Evolutionary conservation across 176 grass and related monocot species (phyloP), one percentile per base, ranked within the genome.

Genomic region (Oryza australiensis): DNA sequence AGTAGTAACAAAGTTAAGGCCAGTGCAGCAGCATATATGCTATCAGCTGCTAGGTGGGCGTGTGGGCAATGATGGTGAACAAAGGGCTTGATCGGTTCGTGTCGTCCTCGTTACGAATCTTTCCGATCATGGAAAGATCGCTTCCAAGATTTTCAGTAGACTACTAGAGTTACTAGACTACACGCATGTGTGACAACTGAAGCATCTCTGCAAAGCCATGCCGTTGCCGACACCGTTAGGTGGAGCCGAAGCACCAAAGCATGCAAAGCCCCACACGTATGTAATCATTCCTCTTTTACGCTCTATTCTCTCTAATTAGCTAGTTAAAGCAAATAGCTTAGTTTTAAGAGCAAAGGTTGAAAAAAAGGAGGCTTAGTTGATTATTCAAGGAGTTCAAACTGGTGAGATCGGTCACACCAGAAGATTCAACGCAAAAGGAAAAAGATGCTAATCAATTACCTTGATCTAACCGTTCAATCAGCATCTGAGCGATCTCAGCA

Each of bases 111-210:
- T 64, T 82, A 90, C 83, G 83, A 78, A 78, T 78, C 83, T 86
- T 66, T 91, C 64, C 81, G 76, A 93, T 97, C 83, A 93, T 87
- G 86, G 87, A 97, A 88, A 91, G 67, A 91, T 93, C 75, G 90
- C 90, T 90, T 93, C 82, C 60, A 89, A 93, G 86, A 75, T 87
- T 80, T 82, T 76, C 85, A 46, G 62, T 20, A 69, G 55, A 24
- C 55, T 24, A 55, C 18, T 55, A 55, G 18, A 33, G 33, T 74
- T 0, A 55, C 18, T 55, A 55, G 18, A 18, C 45, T 74, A 3
- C 51, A 55, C 8, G 41, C 57, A 57, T 70, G 80, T 68, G 83
- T 86, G 75, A 67, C 78, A 93, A 90, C 85, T 72, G 69, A 83
- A 86, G 86, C 82, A 89, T 89, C 89, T 90, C 43, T 87, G 76